Conservation (phyloP, 305 asterid species). For the Fraxinus dipetala region DNA sequence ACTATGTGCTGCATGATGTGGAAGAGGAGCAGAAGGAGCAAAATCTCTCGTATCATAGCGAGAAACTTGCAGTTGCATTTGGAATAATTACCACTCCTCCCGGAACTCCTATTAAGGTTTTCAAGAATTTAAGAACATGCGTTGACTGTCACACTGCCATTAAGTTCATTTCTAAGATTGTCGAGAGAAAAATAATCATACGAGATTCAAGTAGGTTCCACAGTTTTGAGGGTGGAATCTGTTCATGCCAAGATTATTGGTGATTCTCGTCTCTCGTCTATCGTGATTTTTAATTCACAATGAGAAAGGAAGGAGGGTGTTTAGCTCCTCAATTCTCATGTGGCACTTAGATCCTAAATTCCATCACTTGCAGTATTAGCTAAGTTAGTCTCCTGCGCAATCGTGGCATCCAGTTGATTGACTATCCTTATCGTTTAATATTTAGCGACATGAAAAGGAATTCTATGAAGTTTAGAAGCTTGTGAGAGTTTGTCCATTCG, state of each 20-base stretch:
- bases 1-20: constrained; percentile 68
- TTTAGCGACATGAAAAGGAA: not conserved
- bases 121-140: constrained; percentile 76
- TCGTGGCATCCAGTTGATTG: not conserved
- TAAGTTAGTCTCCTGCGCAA: not conserved
- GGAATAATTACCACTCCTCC: constrained; percentile 56
- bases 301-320: not conserved
- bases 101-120: constrained; percentile 61
- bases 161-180: constrained; percentile 62
- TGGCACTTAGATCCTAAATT: not conserved
- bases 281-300: not conserved
- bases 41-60: constrained; percentile 62
- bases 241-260: constrained; percentile 71
- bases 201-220: constrained; percentile 75
- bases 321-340: not conserved
- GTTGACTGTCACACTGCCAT: constrained; percentile 77
- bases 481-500: not conserved
- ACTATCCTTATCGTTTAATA: not conserved
- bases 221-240: constrained; percentile 57
- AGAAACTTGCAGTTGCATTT: constrained; percentile 77
- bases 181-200: constrained; percentile 51
- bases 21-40: constrained; percentile 86
- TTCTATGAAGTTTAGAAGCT: not conserved
- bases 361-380: not conserved
- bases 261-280: not conserved